Conservation (phyloP, 306 rosid species). For the Castanea mollissima region DNA sequence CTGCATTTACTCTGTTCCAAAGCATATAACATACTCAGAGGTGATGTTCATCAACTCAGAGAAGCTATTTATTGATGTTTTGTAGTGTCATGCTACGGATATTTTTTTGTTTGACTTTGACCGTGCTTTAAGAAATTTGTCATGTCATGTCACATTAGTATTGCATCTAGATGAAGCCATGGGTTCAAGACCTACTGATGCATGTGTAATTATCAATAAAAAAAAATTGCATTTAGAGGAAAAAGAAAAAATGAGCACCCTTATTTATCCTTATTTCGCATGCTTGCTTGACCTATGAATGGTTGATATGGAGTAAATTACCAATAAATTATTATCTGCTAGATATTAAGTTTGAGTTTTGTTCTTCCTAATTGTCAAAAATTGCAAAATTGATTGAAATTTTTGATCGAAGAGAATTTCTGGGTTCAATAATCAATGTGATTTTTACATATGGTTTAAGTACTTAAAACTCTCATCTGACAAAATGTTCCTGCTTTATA, state of each 20-base stretch:
- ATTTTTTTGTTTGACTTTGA: background rate
- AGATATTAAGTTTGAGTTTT: background rate
- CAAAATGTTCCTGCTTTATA: background rate
- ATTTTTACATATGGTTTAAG: background rate
- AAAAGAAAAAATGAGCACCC: background rate
- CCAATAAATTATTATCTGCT: background rate
- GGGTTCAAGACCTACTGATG: background rate
- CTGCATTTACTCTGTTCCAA: constrained; percentile 85
- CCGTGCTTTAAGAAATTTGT: background rate
- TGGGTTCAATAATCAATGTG: background rate
- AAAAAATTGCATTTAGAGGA: background rate
- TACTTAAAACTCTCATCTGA: background rate
- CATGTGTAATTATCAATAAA: background rate
- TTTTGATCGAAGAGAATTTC: background rate
- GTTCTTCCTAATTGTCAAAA: background rate
- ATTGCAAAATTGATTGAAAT: background rate
- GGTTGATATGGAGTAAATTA: no score
- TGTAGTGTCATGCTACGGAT: background rate
- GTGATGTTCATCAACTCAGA: constrained; percentile 25
- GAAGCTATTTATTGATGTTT: background rate
- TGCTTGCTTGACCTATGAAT: no score
- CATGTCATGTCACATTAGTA: background rate
- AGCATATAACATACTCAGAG: constrained; percentile 64
- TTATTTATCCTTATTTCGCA: background rate
- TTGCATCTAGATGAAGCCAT: background rate